Evolutionary conservation across 2,329 filamentous ascomycete species (phyloP).

Genomic region (Colletotrichum liriopes): DNA sequence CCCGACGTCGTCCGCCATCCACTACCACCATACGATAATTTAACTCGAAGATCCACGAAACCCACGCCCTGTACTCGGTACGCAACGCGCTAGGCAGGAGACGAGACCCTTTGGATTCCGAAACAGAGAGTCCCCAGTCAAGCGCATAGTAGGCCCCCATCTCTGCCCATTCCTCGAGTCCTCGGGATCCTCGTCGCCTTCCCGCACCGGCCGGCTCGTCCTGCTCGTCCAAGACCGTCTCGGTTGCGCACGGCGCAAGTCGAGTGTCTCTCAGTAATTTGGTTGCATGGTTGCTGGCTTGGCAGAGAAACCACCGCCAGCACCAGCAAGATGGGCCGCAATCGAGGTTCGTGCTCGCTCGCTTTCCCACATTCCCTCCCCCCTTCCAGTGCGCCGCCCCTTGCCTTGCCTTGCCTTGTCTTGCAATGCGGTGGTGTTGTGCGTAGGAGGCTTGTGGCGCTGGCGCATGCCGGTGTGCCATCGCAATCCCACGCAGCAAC

Average conservation of each 20-base stretch:
- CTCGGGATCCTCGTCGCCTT: conserved; percentile 17
- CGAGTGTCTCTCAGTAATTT: conserved; percentile 43
- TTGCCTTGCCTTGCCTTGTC: conserved; percentile 14
- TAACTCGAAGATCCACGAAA: conserved; percentile 6
- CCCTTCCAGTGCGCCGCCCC: neutral
- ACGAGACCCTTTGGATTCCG: conserved; percentile 6
- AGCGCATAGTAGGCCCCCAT: conserved; percentile 37
- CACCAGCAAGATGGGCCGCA: conserved; percentile 36
- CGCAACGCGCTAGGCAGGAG: neutral
- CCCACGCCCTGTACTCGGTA: conserved; percentile 1
- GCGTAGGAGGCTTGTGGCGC: conserved; percentile 29
- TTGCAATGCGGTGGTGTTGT: neutral
- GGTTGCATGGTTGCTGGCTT: conserved; percentile 42
- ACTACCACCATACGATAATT: conserved; percentile 10
- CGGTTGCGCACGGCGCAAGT: conserved; percentile 36
- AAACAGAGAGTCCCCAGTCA: conserved; percentile 21
- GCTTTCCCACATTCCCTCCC: conserved; percentile 24
- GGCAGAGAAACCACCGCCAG: conserved; percentile 7
- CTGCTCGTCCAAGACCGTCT: conserved; percentile 26
- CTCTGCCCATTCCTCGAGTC: conserved; percentile 32
- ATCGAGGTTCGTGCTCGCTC: conserved; percentile 40
- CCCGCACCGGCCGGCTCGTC: conserved; percentile 16
- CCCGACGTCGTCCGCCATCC: conserved; percentile 1
- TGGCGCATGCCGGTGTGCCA: conserved; percentile 15
- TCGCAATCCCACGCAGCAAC: conserved; percentile 4